These are phyloP conservation scores for Acrodontium crateriforme DNA, from an alignment of 2,329 filamentous ascomycete species.

Conservation along the genomic window DNA sequence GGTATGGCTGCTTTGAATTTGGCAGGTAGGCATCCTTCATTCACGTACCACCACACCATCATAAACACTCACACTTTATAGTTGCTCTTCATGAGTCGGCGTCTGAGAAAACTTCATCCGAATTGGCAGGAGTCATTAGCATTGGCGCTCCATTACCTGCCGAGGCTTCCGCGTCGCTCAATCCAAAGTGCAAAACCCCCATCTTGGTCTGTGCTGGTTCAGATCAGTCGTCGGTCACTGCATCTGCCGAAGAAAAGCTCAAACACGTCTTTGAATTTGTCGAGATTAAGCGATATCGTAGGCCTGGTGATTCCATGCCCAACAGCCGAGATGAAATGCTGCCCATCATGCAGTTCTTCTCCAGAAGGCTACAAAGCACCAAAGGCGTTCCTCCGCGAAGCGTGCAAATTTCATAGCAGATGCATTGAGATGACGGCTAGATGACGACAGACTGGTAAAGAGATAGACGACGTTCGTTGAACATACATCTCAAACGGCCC, in stretches of 20 bases:
- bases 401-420: slow-evolving; percentile 34
- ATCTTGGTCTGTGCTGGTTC: slow-evolving; percentile 48
- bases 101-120: slow-evolving; percentile 13
- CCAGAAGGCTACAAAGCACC: slow-evolving; percentile 46
- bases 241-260: slow-evolving; percentile 48
- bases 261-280: slow-evolving; percentile 42
- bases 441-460: too few relatives aligned
- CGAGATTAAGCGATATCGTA: slow-evolving; percentile 54
- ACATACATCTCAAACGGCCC: too few relatives aligned
- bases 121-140: slow-evolving; percentile 46
- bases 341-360: slow-evolving; percentile 77
- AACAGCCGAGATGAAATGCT: slow-evolving; percentile 69
- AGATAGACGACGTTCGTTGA: too few relatives aligned
- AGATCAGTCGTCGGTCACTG: slow-evolving; percentile 40
- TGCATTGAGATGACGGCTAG: too few relatives aligned
- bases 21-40: slow-evolving; percentile 19
- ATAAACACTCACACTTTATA: slow-evolving; percentile 1
- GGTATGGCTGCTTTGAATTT: slow-evolving; percentile 40
- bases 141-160: slow-evolving; percentile 48
- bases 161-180: slow-evolving; percentile 26
- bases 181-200: slow-evolving; percentile 46
- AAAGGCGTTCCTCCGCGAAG: slow-evolving; percentile 40
- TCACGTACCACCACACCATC: neutral
- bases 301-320: slow-evolving; percentile 70
- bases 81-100: slow-evolving; percentile 9